Base-by-base conservation (phyloP, 192 early-diverging fungal genomes). In the Linnemannia elongata region DNA sequence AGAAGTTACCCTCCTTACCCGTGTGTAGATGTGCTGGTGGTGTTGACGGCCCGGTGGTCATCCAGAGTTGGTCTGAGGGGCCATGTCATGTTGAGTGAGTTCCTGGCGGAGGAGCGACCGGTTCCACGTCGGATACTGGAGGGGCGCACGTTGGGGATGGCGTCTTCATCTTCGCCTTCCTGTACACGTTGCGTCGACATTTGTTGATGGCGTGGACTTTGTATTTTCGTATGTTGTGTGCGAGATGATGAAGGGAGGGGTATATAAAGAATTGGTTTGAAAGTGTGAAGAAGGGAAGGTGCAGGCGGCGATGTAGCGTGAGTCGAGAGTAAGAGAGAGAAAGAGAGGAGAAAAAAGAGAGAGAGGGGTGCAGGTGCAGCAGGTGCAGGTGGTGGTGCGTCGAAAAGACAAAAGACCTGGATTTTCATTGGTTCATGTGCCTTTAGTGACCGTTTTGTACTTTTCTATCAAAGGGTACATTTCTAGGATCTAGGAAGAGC, bases 111-210 rank as follows among this genome's bases (percentile, higher is more conserved):
- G 24, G 75, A 30, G 6, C 78, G 66, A 3, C 74, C 74, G 6
- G 72, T 33, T 17, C 35, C 66, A 30, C 76, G 71, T 38, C 75
- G 75, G 18, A 87, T 36, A 38, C 36, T 73, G 24, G 80, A 54
- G 13, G 79, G 85, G n/a, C 79, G 79, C 27, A 75, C 35, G 33
- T 68, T 63, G 27, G 84, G 68, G 70, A 86, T 86, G 72, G 85
- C 85, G 24, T 87, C 85, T 38, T 87, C 76, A 71, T 87, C 85
- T 39, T 87, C 85, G 68, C 85, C 85, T 18, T 87, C 85, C 71
- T 87, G 85, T 15, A 87, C 79, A 36, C 85, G 85, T 4, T 41
- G 36, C 47, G 42, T 75, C 2, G 85, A 87, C 85, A 87, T 87
- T 87, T 81, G 69, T 15, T 66, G 60, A 9, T 33, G 30, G 60